Conservation (phyloP, 1,284 basidiomycete genomes). For the Laetiporus sulphureus region DNA sequence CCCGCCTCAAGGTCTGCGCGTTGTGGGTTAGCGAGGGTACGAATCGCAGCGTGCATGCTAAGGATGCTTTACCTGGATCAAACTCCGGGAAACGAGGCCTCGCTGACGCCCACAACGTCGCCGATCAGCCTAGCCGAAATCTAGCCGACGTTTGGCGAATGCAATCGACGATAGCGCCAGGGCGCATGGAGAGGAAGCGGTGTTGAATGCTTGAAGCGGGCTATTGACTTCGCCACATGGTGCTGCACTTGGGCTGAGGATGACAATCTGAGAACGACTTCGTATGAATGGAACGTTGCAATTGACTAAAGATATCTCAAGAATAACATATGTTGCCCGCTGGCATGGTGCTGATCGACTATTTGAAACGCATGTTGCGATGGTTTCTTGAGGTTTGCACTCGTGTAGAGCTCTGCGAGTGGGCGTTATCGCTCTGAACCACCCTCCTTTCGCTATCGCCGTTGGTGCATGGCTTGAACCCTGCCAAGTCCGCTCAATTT, state of each 20-base stretch:
- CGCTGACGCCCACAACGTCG: neutral
- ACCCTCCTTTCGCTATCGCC: no score
- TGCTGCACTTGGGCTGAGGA: slow-evolving; percentile 5
- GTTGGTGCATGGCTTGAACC: no score
- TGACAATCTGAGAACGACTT: neutral
- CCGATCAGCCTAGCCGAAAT: slow-evolving; percentile 1
- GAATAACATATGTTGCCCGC: no score
- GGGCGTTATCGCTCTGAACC: no score
- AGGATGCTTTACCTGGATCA: slow-evolving; percentile 4
- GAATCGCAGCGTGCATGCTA: slow-evolving; percentile 8
- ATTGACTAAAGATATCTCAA: neutral
- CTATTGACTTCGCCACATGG: neutral
- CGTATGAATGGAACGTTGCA: neutral
- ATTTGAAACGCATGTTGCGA: no score
- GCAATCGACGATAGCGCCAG: no score
- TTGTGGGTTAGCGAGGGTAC: slow-evolving; percentile 5
- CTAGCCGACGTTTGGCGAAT: no score
- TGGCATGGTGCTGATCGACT: no score
- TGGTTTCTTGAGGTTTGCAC: no score
- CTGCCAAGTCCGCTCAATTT: no score
- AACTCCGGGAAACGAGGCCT: neutral
- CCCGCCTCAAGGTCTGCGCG: no score
- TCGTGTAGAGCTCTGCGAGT: no score
- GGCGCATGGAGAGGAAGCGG: neutral
- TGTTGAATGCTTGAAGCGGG: neutral